A percentile compares a stretch with the other conserved stretches of the same genome.
Conservation (phyloP, 768 basidiomycete genomes). For the Leccinum broughii region DNA sequence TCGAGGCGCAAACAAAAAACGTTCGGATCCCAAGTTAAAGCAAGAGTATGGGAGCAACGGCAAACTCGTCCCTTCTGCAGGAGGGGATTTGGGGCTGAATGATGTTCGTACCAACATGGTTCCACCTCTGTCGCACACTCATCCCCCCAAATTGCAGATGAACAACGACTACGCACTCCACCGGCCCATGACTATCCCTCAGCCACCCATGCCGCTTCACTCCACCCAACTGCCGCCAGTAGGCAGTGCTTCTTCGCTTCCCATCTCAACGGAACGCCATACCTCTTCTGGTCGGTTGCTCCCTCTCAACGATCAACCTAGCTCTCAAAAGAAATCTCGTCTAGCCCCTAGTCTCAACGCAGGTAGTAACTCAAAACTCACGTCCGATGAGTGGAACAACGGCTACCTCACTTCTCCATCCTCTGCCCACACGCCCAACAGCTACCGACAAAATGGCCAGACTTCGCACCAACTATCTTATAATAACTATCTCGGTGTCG, state of each 20-base stretch:
- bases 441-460: conserved; percentile 32
- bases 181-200: conserved; percentile 35
- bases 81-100: conserved; percentile 22
- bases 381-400: conserved; percentile 30
- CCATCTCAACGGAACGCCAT: conserved; percentile 36
- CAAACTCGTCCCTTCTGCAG: conserved; percentile 21
- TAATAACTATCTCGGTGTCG: conserved; percentile 24
- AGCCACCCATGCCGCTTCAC: conserved; percentile 34
- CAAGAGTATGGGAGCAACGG: conserved; percentile 25
- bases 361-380: conserved; percentile 27
- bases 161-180: conserved; percentile 29
- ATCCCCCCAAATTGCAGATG: conserved; percentile 18
- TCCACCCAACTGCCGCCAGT: conserved; percentile 26
- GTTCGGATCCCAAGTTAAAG: conserved; percentile 30
- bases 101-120: conserved; percentile 24
- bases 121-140: not conserved
- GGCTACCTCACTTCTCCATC: conserved; percentile 35
- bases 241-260: conserved; percentile 29
- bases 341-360: conserved; percentile 24
- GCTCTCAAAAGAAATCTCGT: conserved; percentile 33
- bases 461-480: conserved; percentile 30
- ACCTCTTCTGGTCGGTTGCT: conserved; percentile 34
- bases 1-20: conserved; percentile 24
- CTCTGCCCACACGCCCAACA: conserved; percentile 26
- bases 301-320: conserved; percentile 26